These are phyloP conservation scores for Saccharomycopsis olivae DNA, from an alignment of 805 yeast species.

Conservation along the genomic window DNA sequence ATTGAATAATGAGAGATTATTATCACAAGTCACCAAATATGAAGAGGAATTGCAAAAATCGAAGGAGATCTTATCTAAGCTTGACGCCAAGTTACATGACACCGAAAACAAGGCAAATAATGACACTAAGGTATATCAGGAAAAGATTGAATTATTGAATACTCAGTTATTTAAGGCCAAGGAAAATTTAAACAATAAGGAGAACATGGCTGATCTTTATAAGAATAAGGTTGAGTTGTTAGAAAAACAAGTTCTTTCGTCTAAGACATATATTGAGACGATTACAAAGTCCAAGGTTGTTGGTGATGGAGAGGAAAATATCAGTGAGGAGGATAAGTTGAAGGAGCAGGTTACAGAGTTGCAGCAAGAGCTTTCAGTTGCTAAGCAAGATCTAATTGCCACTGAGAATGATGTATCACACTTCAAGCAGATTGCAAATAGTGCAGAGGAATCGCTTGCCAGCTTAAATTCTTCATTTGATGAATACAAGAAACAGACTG, in stretches of 20 bases:
- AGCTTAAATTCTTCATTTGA: constrained; percentile 47
- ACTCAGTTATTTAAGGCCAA: constrained; percentile 33
- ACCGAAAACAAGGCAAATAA: constrained; percentile 33
- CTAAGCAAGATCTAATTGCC: constrained; percentile 43
- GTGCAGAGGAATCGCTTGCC: constrained; percentile 56
- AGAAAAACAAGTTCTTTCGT: constrained; percentile 22
- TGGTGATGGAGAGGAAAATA: not conserved
- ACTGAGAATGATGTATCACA: constrained; percentile 51
- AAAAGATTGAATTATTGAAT: constrained; percentile 46
- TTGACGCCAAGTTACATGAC: constrained; percentile 41
- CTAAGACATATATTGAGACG: constrained; percentile 20
- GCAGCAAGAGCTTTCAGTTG: constrained; percentile 26
- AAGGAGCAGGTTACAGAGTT: constrained; percentile 12
- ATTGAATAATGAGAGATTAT: constrained; percentile 39
- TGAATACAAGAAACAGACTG: constrained; percentile 26
- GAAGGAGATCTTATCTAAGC: constrained; percentile 37
- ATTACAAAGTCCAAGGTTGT: constrained; percentile 13
- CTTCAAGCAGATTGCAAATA: constrained; percentile 48
- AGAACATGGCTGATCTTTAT: constrained; percentile 29
- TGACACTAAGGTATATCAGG: constrained; percentile 48
- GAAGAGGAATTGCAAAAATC: constrained; percentile 35
- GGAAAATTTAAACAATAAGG: constrained; percentile 33
- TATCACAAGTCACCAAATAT: constrained; percentile 38
- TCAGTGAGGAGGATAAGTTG: constrained; percentile 10
- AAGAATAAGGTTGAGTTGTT: constrained; percentile 28